Evolutionary conservation across 164 flowering plant genomes (phyloP).

Genomic region (Aristolochia fimbriata): DNA sequence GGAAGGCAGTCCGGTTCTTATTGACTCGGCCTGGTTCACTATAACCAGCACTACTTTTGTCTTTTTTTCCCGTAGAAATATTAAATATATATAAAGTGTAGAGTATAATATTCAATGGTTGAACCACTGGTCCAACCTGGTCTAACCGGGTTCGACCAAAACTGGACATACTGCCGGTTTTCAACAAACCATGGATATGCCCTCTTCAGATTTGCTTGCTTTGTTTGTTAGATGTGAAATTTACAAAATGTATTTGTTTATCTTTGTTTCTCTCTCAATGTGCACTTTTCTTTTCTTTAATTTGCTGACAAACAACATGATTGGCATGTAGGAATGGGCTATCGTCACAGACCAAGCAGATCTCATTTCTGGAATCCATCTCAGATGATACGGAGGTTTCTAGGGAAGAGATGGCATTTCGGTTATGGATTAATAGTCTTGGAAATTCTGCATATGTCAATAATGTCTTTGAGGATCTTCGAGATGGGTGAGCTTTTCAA

Average conservation of each 20-base stretch:
- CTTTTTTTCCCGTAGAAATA: no score
- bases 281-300: not conserved
- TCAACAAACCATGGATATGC: no score
- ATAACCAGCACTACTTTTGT: no score
- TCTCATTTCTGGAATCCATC: conserved; percentile 55
- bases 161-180: no score
- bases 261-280: not conserved
- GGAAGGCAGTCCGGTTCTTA: no score
- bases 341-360: conserved; percentile 56
- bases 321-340: conserved; percentile 67
- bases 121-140: no score
- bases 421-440: conserved; percentile 87
- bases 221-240: no score
- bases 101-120: no score
- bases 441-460: conserved; percentile 58
- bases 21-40: no score
- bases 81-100: no score
- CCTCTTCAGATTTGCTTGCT: no score
- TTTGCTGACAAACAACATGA: conserved; percentile 1
- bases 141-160: no score
- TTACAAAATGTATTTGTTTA: not conserved
- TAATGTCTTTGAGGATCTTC: conserved; percentile 72
- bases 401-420: conserved; percentile 76
- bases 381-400: conserved; percentile 61
- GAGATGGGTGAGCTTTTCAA: conserved; percentile 61